Base-by-base conservation (phyloP, 108 stramenopile species). In the Thalassiosira profunda region DNA sequence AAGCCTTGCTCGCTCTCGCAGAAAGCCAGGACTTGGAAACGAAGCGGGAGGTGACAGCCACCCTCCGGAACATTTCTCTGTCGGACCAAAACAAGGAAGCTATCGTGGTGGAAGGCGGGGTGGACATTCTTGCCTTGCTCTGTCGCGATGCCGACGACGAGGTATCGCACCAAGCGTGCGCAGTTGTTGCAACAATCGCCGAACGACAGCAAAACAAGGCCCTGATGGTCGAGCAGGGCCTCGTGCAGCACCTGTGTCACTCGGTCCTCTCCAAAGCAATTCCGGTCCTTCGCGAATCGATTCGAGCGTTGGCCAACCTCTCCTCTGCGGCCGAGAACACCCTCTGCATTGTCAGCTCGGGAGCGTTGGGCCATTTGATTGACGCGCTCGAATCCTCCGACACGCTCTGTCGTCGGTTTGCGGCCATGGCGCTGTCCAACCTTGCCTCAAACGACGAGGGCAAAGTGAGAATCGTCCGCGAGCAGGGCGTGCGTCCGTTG, bases 351-450 rank as follows among this genome's bases (percentile, higher is more conserved):
- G 86, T 86, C 4, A 70, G 83, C 47, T 81, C 89, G 2, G 90
- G 90, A 9, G 80, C 86, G 2, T 43, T 96, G 42, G 40, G 74
- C 18, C 78, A 83, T 45, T 49, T 96, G 12, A 80, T 89, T 9
- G 48, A 85, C 15, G 76, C 89, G 52, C 80, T 96, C 14, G 56
- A 72, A 30, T 84, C 84, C 26, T 70, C 84, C 10, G 91, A 94
- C 53, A 77, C 74, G 30, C 58, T 92, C 25, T 84, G 86, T 71
- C 89, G 86, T 54, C 81, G 92, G 42, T 96, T 87, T 84, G 83
- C 90, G 34, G 83, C 85, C 17, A 92, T 96, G 94, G 87, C 87
- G 24, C 55, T 90, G 23, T 89, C 86, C 0, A 96, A 96, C 60
- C 73, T 96, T 31, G 81, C 90, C 1, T 68, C 77, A 5, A 81